These are phyloP conservation scores for Pistacia vera DNA, from an alignment of 345 rosid genomes.

Conservation along the genomic window DNA sequence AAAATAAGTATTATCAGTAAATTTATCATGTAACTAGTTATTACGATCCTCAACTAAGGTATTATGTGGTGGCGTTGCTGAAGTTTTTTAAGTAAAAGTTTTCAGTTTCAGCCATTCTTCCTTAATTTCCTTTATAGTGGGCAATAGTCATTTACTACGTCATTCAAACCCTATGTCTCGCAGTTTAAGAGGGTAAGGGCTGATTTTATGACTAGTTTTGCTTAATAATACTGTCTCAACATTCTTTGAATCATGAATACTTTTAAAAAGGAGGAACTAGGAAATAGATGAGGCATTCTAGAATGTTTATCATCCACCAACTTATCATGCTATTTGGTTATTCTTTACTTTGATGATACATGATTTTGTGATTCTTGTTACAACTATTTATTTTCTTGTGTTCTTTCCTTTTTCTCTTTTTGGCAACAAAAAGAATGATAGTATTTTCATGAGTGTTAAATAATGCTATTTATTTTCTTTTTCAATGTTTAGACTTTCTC, in stretches of 20 bases:
- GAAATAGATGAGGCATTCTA: neutral
- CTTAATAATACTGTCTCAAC: neutral
- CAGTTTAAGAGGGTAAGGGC: too few species aligned
- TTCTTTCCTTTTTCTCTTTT: neutral
- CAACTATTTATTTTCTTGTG: neutral
- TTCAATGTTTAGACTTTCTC: constrained; percentile 63
- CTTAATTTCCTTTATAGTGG: too few species aligned
- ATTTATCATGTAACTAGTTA: too few species aligned
- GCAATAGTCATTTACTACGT: too few species aligned
- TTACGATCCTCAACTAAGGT: too few species aligned
- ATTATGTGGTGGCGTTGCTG: too few species aligned
- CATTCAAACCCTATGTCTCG: too few species aligned
- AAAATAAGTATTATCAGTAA: too few species aligned
- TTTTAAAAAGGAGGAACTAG: too few species aligned
- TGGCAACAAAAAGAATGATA: neutral
- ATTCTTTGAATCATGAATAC: too few species aligned
- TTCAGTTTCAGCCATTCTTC: too few species aligned
- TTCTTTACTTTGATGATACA: neutral
- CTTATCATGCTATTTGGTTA: neutral
- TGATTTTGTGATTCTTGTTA: neutral
- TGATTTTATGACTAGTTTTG: neutral
- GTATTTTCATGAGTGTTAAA: neutral
- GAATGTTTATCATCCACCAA: neutral
- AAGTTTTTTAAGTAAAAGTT: too few species aligned
- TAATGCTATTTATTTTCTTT: neutral